Evolutionary conservation across 2,329 filamentous ascomycete species (phyloP).

Genomic region (Fusarium xylarioides): DNA sequence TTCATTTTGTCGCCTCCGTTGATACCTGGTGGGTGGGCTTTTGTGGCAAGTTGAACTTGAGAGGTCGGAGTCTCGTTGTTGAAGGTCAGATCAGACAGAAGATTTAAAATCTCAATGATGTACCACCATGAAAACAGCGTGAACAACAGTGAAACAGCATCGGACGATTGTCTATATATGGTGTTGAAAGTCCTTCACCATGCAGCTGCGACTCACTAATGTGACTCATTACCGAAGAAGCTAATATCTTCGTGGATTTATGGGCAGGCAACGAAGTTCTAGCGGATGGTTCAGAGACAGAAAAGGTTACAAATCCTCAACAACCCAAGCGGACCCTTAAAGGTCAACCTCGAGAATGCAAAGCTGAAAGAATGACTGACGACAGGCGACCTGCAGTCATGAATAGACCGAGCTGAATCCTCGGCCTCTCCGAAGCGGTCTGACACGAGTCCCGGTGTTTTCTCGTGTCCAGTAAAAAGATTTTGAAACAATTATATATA

Average conservation of each 20-base stretch:
- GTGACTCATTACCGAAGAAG: slow-evolving; percentile 25
- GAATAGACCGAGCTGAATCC: neutral
- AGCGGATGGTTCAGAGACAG: neutral
- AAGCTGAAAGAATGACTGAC: neutral
- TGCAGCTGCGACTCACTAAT: neutral
- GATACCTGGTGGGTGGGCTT: neutral
- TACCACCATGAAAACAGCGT: slow-evolving; percentile 3
- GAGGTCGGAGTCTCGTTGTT: neutral
- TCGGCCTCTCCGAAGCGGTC: neutral
- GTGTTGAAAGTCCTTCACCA: neutral
- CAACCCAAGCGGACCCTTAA: neutral
- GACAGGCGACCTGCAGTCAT: neutral
- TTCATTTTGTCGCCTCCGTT: slow-evolving; percentile 38
- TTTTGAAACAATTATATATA: neutral
- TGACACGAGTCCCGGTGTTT: neutral
- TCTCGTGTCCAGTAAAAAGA: neutral
- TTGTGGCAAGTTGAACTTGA: slow-evolving; percentile 15
- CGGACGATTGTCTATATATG: slow-evolving; percentile 3
- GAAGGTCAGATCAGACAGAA: neutral
- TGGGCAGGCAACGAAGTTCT: slow-evolving; percentile 1
- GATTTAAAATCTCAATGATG: neutral
- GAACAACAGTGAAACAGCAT: neutral
- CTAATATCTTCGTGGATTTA: neutral
- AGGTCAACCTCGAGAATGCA: neutral
- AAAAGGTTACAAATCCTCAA: neutral